phyloP scores from a whole-genome alignment of 768 basidiomycete species.

The Lentinula aciculospora region DNA sequence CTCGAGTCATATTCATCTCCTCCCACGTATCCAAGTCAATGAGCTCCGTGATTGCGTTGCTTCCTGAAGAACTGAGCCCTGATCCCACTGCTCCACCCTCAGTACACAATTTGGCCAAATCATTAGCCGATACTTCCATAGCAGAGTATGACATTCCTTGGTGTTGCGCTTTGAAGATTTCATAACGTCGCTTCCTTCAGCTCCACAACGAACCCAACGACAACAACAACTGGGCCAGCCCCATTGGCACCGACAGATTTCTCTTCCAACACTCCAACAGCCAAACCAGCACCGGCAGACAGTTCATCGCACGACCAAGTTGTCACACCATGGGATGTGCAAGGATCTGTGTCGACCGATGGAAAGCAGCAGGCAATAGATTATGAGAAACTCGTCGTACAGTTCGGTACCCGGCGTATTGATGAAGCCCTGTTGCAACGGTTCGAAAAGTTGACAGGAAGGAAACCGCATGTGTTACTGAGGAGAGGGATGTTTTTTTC shows the following conservation, averaged over 20 bases:
- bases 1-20: neutral
- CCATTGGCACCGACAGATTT: neutral
- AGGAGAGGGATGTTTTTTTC: slow-evolving; percentile 96
- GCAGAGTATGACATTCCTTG: slow-evolving; percentile 7
- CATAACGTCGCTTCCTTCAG: neutral
- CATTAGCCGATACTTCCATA: slow-evolving; percentile 8
- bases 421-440: slow-evolving; percentile 74
- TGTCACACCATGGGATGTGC: slow-evolving; percentile 97
- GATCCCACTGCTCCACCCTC: slow-evolving; percentile 19
- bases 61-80: slow-evolving; percentile 18
- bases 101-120: slow-evolving; percentile 14
- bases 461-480: slow-evolving; percentile 81
- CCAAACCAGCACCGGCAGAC: slow-evolving; percentile 4
- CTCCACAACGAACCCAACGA: neutral
- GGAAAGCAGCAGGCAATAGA: slow-evolving; percentile 93
- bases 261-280: slow-evolving; percentile 3
- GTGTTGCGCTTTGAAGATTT: neutral
- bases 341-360: slow-evolving; percentile 81
- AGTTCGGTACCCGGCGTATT: slow-evolving; percentile 88
- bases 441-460: slow-evolving; percentile 89
- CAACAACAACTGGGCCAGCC: neutral
- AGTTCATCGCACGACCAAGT: slow-evolving; percentile 50
- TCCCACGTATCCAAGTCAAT: neutral
- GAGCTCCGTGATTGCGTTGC: slow-evolving; percentile 4
- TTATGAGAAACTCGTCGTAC: slow-evolving; percentile 90